Conservation (phyloP, 2,329 filamentous ascomycete genomes). For the Monosporascus cannonballus region DNA sequence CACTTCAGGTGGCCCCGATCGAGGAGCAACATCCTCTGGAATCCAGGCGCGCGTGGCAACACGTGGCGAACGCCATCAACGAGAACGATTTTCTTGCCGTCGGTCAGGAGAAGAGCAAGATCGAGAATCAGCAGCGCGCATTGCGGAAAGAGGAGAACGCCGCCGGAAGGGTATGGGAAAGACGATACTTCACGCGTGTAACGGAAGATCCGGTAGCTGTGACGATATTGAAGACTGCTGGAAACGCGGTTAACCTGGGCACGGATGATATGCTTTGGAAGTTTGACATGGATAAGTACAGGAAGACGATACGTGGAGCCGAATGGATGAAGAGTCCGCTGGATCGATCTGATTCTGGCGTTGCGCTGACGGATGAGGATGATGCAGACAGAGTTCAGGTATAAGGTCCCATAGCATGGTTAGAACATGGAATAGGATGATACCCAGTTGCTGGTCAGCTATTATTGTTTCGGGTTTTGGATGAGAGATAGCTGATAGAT, state of each 20-base stretch:
- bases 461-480: too few relatives aligned
- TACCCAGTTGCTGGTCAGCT: too few relatives aligned
- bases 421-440: too few relatives aligned
- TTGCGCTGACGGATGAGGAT: conserved; percentile 11
- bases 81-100: conserved; percentile 80
- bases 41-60: conserved; percentile 79
- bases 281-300: conserved; percentile 20
- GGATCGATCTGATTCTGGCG: conserved; percentile 19
- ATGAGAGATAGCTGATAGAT: too few relatives aligned
- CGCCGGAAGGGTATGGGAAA: conserved; percentile 14
- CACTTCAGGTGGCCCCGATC: conserved; percentile 64
- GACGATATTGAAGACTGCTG: conserved; percentile 6
- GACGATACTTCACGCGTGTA: conserved; percentile 16
- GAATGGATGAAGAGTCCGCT: conserved; percentile 17
- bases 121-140: conserved; percentile 75
- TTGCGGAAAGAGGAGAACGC: conserved; percentile 17
- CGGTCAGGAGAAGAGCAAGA: conserved; percentile 73
- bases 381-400: neutral
- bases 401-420: neutral
- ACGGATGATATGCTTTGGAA: conserved; percentile 17
- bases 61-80: conserved; percentile 75
- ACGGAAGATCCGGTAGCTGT: conserved; percentile 11
- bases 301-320: conserved; percentile 7
- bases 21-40: conserved; percentile 83
- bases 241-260: neutral